phyloP scores from a whole-genome alignment of 208 protist genomes.

The Herpetomonas samuelpessoai region DNA sequence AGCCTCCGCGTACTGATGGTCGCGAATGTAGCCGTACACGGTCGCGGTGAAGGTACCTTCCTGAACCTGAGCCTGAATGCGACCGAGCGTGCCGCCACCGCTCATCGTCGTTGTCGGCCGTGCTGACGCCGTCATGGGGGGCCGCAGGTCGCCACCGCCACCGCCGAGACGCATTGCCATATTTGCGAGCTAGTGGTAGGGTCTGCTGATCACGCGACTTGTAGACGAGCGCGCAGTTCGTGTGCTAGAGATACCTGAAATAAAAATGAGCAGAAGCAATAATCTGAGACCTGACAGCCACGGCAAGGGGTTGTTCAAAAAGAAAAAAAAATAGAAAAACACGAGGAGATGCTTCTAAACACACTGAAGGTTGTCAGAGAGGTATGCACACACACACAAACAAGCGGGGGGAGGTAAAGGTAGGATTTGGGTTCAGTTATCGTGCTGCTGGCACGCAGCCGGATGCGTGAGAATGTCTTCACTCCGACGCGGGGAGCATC shows the following conservation, averaged over 20 bases:
- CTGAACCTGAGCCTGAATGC: conserved; percentile 86
- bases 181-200: too few species aligned
- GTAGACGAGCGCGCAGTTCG: too few species aligned
- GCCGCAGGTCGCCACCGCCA: conserved; percentile 71
- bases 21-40: conserved; percentile 93
- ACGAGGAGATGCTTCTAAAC: not conserved
- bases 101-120: conserved; percentile 82
- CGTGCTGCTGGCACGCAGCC: too few species aligned
- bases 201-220: too few species aligned
- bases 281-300: too few species aligned
- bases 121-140: conserved; percentile 30
- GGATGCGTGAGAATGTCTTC: too few species aligned
- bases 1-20: conserved; percentile 94
- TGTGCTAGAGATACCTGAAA: too few species aligned
- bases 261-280: too few species aligned
- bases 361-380: not conserved
- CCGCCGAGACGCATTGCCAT: too few species aligned
- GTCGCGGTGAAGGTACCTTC: conserved; percentile 95
- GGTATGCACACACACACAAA: not conserved
- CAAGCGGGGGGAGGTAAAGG: not conserved
- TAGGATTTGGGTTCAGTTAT: too few species aligned
- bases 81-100: conserved; percentile 89
- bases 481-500: too few species aligned
- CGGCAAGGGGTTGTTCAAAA: too few species aligned
- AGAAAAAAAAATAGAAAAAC: not conserved